Evolutionary conservation across 768 basidiomycete genomes (phyloP).

Genomic region (Pleurotus tuoliensis): DNA sequence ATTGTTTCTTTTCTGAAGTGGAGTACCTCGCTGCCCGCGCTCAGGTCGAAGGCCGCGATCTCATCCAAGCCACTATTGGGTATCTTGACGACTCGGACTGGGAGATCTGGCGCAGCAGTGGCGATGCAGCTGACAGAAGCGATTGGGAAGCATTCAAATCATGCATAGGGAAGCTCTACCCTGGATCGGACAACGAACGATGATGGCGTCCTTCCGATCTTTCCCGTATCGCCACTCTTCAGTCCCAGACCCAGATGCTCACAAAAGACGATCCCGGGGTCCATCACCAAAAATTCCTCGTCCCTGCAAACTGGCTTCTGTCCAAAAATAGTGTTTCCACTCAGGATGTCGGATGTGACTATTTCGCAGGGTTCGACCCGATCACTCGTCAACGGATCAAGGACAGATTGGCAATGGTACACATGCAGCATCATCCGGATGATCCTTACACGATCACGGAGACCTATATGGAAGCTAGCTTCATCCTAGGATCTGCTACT

Average conservation of each 20-base stretch:
- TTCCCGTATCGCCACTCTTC: neutral
- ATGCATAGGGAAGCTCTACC: neutral
- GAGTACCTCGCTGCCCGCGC: neutral
- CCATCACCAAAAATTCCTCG: constrained; percentile 18
- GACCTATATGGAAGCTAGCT: constrained; percentile 16
- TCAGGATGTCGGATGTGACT: constrained; percentile 18
- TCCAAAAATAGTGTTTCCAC: constrained; percentile 11
- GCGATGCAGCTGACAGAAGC: neutral
- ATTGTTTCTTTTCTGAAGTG: neutral
- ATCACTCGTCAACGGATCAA: constrained; percentile 5
- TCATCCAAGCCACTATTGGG: neutral
- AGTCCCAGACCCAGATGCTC: constrained; percentile 10
- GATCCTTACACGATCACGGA: constrained; percentile 19
- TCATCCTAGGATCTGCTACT: constrained; percentile 12
- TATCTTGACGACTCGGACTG: neutral
- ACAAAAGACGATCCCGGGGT: constrained; percentile 12
- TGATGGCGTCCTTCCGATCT: neutral
- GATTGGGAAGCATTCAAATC: neutral
- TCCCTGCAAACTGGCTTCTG: constrained; percentile 16
- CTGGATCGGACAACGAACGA: neutral
- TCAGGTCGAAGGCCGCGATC: neutral
- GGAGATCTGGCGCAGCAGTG: neutral
- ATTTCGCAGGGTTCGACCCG: constrained; percentile 12
- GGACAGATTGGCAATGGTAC: constrained; percentile 17
- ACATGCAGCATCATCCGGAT: constrained; percentile 19